A percentile compares a stretch with the other conserved stretches of the same genome.
Conservation (phyloP, 2,329 filamentous ascomycete genomes). For the Colletotrichum neosansevieriae region DNA sequence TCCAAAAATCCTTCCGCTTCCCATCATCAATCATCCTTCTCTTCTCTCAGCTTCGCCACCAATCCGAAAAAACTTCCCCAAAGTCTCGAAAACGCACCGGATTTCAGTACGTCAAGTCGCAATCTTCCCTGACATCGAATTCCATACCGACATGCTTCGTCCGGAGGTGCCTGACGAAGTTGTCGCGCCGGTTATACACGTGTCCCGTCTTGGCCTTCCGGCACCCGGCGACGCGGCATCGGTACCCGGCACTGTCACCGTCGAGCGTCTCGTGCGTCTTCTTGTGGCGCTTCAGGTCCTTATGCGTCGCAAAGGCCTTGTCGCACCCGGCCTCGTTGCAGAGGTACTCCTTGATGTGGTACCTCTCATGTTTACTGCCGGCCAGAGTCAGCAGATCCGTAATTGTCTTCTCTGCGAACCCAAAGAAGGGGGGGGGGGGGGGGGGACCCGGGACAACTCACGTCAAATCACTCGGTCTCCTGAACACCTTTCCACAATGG, state of each 20-base stretch:
- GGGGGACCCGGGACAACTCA: too few species aligned
- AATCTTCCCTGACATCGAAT: conserved; percentile 35
- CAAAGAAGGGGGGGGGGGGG: too few species aligned
- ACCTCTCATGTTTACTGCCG: conserved; percentile 43
- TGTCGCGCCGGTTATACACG: conserved; percentile 46
- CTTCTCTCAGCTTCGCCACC: too few species aligned
- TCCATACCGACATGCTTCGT: conserved; percentile 42
- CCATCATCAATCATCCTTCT: too few species aligned
- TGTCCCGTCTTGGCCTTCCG: conserved; percentile 44
- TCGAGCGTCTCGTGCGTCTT: conserved; percentile 40
- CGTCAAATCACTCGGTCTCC: conserved; percentile 41
- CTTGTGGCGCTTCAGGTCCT: conserved; percentile 45
- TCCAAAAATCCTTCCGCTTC: neutral
- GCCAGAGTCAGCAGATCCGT: conserved; percentile 13
- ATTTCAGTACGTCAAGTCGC: conserved; percentile 20
- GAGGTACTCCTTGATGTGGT: conserved; percentile 43
- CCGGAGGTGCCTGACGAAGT: conserved; percentile 45
- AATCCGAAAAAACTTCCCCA: too few species aligned
- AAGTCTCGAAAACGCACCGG: neutral
- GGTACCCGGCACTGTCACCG: conserved; percentile 42
- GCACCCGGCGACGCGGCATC: conserved; percentile 44
- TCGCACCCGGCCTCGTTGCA: conserved; percentile 41
- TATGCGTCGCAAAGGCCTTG: conserved; percentile 44
- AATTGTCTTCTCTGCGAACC: neutral
- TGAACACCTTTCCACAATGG: conserved; percentile 38